phyloP scores from a whole-genome alignment of 1,139 yeast genomes.

The Waltiozyma sp. region DNA sequence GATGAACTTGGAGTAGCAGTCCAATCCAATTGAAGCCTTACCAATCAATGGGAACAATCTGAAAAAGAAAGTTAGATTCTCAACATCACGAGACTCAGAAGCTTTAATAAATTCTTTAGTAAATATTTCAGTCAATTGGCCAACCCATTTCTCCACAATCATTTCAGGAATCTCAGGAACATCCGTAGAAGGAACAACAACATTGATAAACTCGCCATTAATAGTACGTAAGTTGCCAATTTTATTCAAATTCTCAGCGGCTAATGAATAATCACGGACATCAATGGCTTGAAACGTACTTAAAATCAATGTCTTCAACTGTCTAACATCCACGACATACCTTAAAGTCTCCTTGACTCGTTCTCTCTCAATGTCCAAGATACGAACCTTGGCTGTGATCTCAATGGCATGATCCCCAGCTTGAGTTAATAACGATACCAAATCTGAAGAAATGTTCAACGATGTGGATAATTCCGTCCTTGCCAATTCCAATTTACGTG shows the following conservation, averaged over 20 bases:
- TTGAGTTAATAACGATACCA: constrained; percentile 39
- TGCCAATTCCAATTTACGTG: constrained; percentile 26
- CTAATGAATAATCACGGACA: constrained; percentile 56
- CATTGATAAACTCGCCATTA: constrained; percentile 64
- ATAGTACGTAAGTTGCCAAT: constrained; percentile 44
- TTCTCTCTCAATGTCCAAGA: constrained; percentile 60
- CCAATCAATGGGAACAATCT: constrained; percentile 82
- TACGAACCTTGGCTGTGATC: constrained; percentile 58
- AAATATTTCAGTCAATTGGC: constrained; percentile 47
- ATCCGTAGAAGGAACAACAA: constrained; percentile 82
- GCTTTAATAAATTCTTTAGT: constrained; percentile 58
- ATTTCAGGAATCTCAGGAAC: constrained; percentile 72
- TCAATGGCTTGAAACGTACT: constrained; percentile 64
- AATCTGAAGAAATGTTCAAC: constrained; percentile 30
- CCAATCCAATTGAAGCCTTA: constrained; percentile 59
- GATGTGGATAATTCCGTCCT: constrained; percentile 36
- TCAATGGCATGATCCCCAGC: constrained; percentile 59
- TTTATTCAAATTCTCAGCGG: constrained; percentile 52
- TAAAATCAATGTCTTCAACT: constrained; percentile 49
- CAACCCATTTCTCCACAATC: constrained; percentile 47
- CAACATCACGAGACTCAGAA: constrained; percentile 54
- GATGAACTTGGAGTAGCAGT: constrained; percentile 74
- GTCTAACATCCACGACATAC: constrained; percentile 57
- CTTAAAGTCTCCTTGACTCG: constrained; percentile 54
- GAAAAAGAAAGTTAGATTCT: constrained; percentile 64